Base-by-base conservation (phyloP, 176 grass and related monocot genomes). In the Aegilops bicornis region DNA sequence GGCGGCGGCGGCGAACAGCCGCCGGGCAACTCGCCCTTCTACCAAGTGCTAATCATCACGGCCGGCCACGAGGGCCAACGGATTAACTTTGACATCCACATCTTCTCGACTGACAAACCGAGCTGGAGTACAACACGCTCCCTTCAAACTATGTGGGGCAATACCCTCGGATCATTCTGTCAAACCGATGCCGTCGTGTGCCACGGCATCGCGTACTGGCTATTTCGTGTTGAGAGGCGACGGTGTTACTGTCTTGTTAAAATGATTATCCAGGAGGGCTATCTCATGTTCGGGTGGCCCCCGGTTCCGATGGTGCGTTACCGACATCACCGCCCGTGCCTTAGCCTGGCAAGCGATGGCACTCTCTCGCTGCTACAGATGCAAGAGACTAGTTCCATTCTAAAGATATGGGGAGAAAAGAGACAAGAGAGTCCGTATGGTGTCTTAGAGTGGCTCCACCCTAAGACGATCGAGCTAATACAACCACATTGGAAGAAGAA, bases 221-320 rank as follows among this genome's bases (percentile, higher is more conserved):
- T 59, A 9, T 59, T 59, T 22, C 54, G 19, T 3, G 19, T 1
- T 3, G 52, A 58, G 11, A 37, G 36, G 36, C 36, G 1, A 20
- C 54, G 19, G 7, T 0, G 19, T 59, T 9, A 0, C 54, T 0
- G 0, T 59, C 1, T 59, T 9, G 0, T 59, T 22, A 2, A 22
- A 9, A 0, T 59, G 54, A 1, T 3, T 22, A 0, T 0, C 15
- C 19, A 22, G 16, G 2, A 8, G 0, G 7, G 0, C 54, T 0
- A 58, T 22, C 6, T 58, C 54, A 58, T 2, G 6, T 58, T 58
- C 54, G 19, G 54, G 54, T 22, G 19, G 7, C 54, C 54, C 19
- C 0, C 6, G 17, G 54, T 58, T 0, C 1, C 19, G 19, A 58
- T 58, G 17, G 0, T 8, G 52, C 16, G 2, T 20, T 0, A 8